Evolutionary conservation across 306 rosid species (phyloP), one percentile per base, ranked within the genome.

Genomic region (Geum urbanum): DNA sequence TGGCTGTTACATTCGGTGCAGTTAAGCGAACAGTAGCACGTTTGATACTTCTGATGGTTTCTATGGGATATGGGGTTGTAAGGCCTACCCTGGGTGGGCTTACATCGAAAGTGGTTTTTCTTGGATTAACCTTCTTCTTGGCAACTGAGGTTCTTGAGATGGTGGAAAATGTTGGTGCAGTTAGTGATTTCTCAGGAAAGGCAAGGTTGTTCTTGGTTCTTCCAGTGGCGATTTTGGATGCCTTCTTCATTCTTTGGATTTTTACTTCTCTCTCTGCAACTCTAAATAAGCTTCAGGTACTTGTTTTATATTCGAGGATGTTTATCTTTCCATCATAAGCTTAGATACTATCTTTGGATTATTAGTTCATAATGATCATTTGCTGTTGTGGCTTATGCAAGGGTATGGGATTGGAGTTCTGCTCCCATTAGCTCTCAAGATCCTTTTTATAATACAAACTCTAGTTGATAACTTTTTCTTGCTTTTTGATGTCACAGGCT

Each of bases 61-160:
- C 99, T 3, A 94, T 94, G 99, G 97, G 97, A 32, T 94, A 83
- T 58, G 99, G 97, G 79, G 99, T 94, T 74, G 96, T 94, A 24
- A 89, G 97, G 79, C 99, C 99, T 62, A 86, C 99, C 69, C 90
- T 94, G 43, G 99, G 99, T 60, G 99, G 99, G 70, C 85, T 94
- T 76, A 91, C 97, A 37, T 88, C 95, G 18, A 94, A 94, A 87
- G 97, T 94, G 53, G 19, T 87, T 68, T 70, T 87, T 90, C 99
- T 94, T 64, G 99, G 97, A 60, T 84, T 86, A 64, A 91, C 97
- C 68, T 94, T 94, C 92, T 91, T 94, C 74, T 67, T 91, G 67
- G 99, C 97, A 65, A 84, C 97, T 20, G 97, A 94, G 80, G 88
- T 94, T 72, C 96, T 94, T 74, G 99, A 94, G 58, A 75, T 94